Base-by-base conservation (phyloP, 2,329 filamentous ascomycete species). In the Penicillium polonicum region DNA sequence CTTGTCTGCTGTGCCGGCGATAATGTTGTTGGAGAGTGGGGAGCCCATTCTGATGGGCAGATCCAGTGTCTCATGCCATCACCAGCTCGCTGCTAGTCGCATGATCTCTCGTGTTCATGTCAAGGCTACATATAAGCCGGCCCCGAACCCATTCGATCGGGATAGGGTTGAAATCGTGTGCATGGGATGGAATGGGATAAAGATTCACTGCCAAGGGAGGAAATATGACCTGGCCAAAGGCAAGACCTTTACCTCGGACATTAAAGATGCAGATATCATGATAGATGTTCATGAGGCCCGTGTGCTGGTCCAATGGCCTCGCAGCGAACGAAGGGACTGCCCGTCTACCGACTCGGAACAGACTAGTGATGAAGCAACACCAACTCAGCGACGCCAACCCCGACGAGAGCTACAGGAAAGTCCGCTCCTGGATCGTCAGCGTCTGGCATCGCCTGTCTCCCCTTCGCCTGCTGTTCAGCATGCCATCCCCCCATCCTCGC, bases 161-260 rank as follows among this genome's bases (percentile, higher is more conserved):
- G 90, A 89, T 73, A 88, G 86, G 74, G 85, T 99, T 46, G 90
- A 96, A 75, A 89, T 99, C 67, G 83, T 91, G 69, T 99, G 94
- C 80, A 85, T 89, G 69, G 94, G 94, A 23, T 97, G 93, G 93
- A 99, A 99, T 74, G 94, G 94, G 17, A 82, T 94, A 64, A 96
- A 91, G 79, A 78, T 99, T 65, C 92, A 96, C 77, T 97, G 91
- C 79, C 89, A 93, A 76, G 91, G 91, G 56, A 87, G 88, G 65
- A 89, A 91, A 3, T 93, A 90, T 81, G 91, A 96, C 65, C 77
- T 99, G 68, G 83, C 81, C 63, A 97, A 96, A 78, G 91, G 90
- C 19, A 92, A 96, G 72, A 89, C 86, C 49, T 97, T 97, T 75
- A 89, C 88, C 46, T 96, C 92, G 57, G 91, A 96, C 76, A 92